Percentiles rank a stretch among this genome's conserved stretches.
Evolutionary conservation across 805 yeast species (phyloP).

Genomic region (Candida dajiaensis): DNA sequence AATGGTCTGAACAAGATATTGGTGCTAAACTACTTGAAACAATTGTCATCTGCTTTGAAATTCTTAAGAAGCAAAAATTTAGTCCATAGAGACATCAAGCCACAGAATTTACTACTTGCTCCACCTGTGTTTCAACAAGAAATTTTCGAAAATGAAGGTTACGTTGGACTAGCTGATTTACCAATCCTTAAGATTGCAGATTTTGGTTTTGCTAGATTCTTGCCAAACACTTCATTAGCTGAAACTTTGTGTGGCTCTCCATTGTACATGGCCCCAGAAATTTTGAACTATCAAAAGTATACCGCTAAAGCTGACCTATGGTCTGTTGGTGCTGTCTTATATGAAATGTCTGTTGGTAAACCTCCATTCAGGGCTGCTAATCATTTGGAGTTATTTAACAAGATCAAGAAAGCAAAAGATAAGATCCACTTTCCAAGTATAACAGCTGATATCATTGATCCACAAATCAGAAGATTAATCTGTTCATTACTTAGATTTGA

Average conservation of each 20-base stretch:
- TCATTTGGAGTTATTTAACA: conserved; percentile 82
- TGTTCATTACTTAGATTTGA: conserved; percentile 72
- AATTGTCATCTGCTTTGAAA: conserved; percentile 75
- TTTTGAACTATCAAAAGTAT: conserved; percentile 87
- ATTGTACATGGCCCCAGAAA: conserved; percentile 98
- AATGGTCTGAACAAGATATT: conserved; percentile 77
- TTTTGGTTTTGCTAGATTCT: conserved; percentile 93
- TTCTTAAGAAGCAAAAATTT: conserved; percentile 78
- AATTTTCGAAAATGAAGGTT: conserved; percentile 47
- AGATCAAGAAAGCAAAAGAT: conserved; percentile 79
- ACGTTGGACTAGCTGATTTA: conserved; percentile 78
- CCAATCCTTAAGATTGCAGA: conserved; percentile 94
- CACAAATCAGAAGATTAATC: conserved; percentile 65
- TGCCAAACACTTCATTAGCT: conserved; percentile 91
- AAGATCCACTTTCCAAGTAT: conserved; percentile 71
- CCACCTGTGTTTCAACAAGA: conserved; percentile 70
- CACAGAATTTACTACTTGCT: conserved; percentile 76
- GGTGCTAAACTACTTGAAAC: conserved; percentile 81
- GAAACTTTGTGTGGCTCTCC: conserved; percentile 98
- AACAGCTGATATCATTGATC: conserved; percentile 39
- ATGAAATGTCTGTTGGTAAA: conserved; percentile 93
- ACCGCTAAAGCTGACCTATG: conserved; percentile 96
- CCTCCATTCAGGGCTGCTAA: conserved; percentile 95
- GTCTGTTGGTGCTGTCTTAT: conserved; percentile 96
- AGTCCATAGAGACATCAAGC: conserved; percentile 94